phyloP scores from a whole-genome alignment of 73 alveolate genomes.

The Breviolum minutum region DNA sequence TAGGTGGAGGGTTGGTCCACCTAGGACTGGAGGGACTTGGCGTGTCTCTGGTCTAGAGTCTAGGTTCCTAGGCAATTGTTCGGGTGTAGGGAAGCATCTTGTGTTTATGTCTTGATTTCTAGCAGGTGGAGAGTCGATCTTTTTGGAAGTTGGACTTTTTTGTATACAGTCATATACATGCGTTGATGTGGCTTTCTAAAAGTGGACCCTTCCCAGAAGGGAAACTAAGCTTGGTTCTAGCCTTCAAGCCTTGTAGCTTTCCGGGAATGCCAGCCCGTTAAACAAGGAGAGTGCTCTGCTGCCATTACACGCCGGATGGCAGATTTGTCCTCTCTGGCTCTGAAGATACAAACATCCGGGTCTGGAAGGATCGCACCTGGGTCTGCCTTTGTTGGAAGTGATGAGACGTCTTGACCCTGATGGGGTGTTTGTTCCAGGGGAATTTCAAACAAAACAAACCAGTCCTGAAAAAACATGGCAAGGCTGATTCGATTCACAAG shows the following conservation, averaged over 20 bases:
- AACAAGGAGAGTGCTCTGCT: constrained; percentile 96
- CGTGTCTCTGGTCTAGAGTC: too few species aligned
- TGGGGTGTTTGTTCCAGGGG: neutral
- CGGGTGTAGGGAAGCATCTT: neutral
- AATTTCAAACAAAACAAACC: neutral
- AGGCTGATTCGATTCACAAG: neutral
- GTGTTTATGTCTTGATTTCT: too few species aligned
- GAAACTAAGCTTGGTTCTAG: too few species aligned
- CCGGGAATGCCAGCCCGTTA: neutral
- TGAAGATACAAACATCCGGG: constrained; percentile 97
- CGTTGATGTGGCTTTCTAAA: neutral
- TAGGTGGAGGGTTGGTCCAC: neutral
- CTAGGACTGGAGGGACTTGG: too few species aligned
- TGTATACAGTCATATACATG: too few species aligned
- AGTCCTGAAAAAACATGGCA: neutral
- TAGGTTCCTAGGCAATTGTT: too few species aligned
- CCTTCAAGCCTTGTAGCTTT: too few species aligned
- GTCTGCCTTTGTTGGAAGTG: constrained; percentile 55
- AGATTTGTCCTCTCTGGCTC: constrained; percentile 97
- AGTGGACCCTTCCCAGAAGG: neutral
- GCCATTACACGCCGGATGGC: constrained; percentile 96
- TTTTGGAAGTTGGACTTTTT: too few species aligned
- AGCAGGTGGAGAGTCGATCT: too few species aligned
- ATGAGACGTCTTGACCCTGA: neutral
- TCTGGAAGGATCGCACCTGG: constrained; percentile 96